phyloP scores from a whole-genome alignment of 768 basidiomycete species.

The Chalciporus chontae region DNA sequence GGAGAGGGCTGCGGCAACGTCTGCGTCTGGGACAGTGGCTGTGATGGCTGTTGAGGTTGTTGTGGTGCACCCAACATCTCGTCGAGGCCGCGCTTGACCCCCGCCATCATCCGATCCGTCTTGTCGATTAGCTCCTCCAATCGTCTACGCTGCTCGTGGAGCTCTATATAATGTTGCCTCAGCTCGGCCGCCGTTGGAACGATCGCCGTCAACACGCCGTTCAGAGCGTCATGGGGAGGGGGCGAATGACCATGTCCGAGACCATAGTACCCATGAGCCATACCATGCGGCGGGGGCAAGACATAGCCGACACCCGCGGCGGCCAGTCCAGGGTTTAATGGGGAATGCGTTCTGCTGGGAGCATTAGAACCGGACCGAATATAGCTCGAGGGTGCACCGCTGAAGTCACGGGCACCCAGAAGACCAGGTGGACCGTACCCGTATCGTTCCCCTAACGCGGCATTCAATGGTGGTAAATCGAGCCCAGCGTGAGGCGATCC shows the following conservation, averaged over 20 bases:
- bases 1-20: conserved; percentile 21
- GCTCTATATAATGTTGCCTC: conserved; percentile 65
- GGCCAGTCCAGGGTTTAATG: conserved; percentile 48
- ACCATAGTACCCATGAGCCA: conserved; percentile 35
- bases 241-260: conserved; percentile 38
- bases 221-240: conserved; percentile 31
- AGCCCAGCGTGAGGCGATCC: conserved; percentile 45
- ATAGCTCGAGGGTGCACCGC: conserved; percentile 51
- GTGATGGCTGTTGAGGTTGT: conserved; percentile 21
- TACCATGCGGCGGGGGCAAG: conserved; percentile 36
- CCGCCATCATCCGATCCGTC: conserved; percentile 71
- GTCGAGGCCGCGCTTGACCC: conserved; percentile 70
- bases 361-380: conserved; percentile 61
- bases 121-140: conserved; percentile 73
- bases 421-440: conserved; percentile 36
- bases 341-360: conserved; percentile 73
- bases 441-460: conserved; percentile 36
- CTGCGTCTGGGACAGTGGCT: conserved; percentile 23
- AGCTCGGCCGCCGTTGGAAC: conserved; percentile 57
- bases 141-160: conserved; percentile 58
- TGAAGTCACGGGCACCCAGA: conserved; percentile 30
- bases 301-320: conserved; percentile 39
- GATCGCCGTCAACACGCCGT: conserved; percentile 21
- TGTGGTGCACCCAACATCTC: conserved; percentile 53
- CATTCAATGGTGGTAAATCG: conserved; percentile 58